These are phyloP conservation scores for Russula brevipes DNA, from an alignment of 768 basidiomycete species.

Conservation along the genomic window DNA sequence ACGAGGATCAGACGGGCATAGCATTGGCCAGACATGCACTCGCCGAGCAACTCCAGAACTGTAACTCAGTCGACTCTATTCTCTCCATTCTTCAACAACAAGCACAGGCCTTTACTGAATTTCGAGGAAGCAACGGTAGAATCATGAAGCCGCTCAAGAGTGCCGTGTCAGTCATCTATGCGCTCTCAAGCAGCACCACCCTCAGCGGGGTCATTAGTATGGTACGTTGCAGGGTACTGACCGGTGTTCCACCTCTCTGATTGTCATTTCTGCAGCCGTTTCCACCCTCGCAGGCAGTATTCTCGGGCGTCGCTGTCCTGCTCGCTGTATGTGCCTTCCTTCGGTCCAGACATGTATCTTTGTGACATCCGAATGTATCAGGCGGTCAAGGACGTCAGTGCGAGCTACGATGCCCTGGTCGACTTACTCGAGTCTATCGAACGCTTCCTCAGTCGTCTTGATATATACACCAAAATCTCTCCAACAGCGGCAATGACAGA, in stretches of 20 bases:
- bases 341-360: background rate
- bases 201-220: background rate
- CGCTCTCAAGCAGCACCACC: background rate
- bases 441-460: conserved; percentile 9
- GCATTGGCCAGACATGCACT: conserved; percentile 1
- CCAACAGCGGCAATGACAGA: background rate
- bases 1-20: conserved; percentile 8
- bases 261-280: background rate
- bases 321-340: background rate
- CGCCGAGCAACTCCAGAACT: background rate
- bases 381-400: background rate
- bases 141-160: conserved; percentile 7
- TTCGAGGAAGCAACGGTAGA: conserved; percentile 2
- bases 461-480: background rate
- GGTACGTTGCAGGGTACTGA: background rate
- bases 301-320: conserved; percentile 7
- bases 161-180: background rate
- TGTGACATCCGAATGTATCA: background rate
- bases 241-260: background rate
- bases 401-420: conserved; percentile 13
- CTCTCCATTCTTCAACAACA: background rate
- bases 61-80: background rate
- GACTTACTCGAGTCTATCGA: conserved; percentile 7
- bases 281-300: conserved; percentile 3
- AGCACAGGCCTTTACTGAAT: conserved; percentile 7